phyloP scores from a whole-genome alignment of 192 early-diverging fungal genomes.

The Backusella macrospora region DNA sequence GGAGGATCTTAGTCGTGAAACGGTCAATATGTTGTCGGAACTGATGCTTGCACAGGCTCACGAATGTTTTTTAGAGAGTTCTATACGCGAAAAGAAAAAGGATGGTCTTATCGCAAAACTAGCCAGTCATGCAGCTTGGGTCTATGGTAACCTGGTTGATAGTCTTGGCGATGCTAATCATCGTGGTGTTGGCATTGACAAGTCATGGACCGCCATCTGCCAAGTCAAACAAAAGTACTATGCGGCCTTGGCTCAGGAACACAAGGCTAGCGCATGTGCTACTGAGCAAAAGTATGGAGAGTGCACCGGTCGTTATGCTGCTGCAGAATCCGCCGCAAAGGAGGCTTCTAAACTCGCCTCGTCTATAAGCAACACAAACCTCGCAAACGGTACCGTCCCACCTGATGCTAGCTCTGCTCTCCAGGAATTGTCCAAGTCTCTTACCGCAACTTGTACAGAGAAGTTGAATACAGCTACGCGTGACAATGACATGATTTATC shows the following conservation, averaged over 20 bases:
- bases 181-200: conserved; percentile 68
- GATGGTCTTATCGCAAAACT: conserved; percentile 89
- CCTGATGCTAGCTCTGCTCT: conserved; percentile 71
- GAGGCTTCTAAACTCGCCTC: conserved; percentile 82
- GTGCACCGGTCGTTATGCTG: conserved; percentile 71
- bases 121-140: conserved; percentile 75
- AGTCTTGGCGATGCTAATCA: conserved; percentile 64
- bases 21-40: conserved; percentile 80
- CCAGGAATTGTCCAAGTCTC: conserved; percentile 72
- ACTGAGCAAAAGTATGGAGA: conserved; percentile 85
- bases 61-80: conserved; percentile 89
- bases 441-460: conserved; percentile 68
- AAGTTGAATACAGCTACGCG: conserved; percentile 67
- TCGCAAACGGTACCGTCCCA: conserved; percentile 59
- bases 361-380: conserved; percentile 62
- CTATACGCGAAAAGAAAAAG: conserved; percentile 85
- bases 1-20: conserved; percentile 87
- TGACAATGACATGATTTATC: conserved; percentile 98
- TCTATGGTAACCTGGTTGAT: conserved; percentile 79
- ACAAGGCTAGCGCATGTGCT: conserved; percentile 75
- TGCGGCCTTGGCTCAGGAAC: conserved; percentile 84
- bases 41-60: conserved; percentile 96
- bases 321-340: conserved; percentile 83
- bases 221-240: conserved; percentile 92
- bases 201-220: conserved; percentile 79